A percentile compares a stretch with the other conserved stretches of the same genome.
Evolutionary conservation across 805 yeast genomes (phyloP).

Genomic region (Ogataea corticis): DNA sequence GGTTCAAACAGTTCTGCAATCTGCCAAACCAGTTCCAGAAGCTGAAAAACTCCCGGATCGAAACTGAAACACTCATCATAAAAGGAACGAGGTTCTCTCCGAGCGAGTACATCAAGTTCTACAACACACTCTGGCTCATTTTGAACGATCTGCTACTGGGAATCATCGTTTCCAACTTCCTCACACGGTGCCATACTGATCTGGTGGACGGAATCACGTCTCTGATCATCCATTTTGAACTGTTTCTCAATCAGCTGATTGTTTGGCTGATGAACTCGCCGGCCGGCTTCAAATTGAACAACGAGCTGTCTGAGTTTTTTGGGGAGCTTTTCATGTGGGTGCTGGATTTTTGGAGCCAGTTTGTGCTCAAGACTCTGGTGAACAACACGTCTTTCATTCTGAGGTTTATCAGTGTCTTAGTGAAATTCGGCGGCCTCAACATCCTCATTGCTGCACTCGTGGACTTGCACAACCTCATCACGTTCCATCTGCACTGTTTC

Average conservation of each 20-base stretch:
- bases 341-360: conserved; percentile 59
- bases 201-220: conserved; percentile 10
- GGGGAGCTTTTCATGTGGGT: conserved; percentile 90
- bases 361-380: conserved; percentile 18
- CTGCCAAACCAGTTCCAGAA: conserved; percentile 78
- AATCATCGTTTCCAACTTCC: conserved; percentile 49
- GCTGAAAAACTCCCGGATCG: conserved; percentile 38
- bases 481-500: conserved; percentile 74
- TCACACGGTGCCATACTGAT: conserved; percentile 28
- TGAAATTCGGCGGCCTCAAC: conserved; percentile 56
- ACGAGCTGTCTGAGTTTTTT: conserved; percentile 78
- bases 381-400: conserved; percentile 17
- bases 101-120: conserved; percentile 71
- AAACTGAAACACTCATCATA: conserved; percentile 41
- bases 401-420: conserved; percentile 15
- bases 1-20: conserved; percentile 73
- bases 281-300: conserved; percentile 89
- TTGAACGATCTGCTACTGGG: conserved; percentile 83
- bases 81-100: conserved; percentile 40
- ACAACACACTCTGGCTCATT: conserved; percentile 87
- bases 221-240: conserved; percentile 36
- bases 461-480: conserved; percentile 62
- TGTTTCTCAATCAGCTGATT: conserved; percentile 42
- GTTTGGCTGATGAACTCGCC: conserved; percentile 85
- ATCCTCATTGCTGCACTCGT: conserved; percentile 64